Conservation (phyloP, 192 early-diverging fungal species). For the Phlyctochytrium planicorne region DNA sequence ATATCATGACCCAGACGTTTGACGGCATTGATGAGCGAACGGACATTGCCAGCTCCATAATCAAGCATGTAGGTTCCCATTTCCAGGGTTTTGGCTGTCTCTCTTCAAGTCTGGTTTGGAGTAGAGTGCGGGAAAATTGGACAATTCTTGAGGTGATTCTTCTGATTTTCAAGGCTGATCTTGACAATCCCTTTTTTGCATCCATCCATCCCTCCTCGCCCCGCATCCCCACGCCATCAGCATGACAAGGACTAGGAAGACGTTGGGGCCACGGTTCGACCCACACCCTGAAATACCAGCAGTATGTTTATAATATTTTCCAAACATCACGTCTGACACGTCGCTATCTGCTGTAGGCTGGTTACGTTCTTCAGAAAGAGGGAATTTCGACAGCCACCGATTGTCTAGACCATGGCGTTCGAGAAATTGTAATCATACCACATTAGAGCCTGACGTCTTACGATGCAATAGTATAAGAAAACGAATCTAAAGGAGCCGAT, state of each 20-base stretch:
- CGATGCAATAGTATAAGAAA: not conserved
- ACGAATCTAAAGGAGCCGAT: not conserved
- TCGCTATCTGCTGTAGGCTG: not conserved
- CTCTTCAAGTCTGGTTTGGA: too few relatives aligned
- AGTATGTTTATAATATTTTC: slow-evolving; percentile 4
- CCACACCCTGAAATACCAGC: slow-evolving; percentile 28
- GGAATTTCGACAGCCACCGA: slow-evolving; percentile 8
- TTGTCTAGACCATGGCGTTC: slow-evolving; percentile 29
- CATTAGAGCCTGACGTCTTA: not conserved
- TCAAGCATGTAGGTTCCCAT: slow-evolving; percentile 67
- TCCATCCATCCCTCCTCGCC: too few relatives aligned
- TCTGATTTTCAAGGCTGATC: too few relatives aligned
- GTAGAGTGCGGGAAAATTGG: too few relatives aligned
- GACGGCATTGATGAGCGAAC: slow-evolving; percentile 93
- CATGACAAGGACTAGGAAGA: slow-evolving; percentile 9
- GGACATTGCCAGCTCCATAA: slow-evolving; percentile 99
- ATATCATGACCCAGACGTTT: slow-evolving; percentile 85
- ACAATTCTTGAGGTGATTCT: too few relatives aligned
- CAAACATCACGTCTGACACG: too few relatives aligned
- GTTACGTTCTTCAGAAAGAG: not conserved
- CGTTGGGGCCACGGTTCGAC: slow-evolving; percentile 23
- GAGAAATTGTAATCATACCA: not conserved
- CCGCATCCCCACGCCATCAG: too few relatives aligned
- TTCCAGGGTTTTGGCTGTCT: too few relatives aligned
- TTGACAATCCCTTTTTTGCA: too few relatives aligned